phyloP scores from a whole-genome alignment of 768 basidiomycete genomes.

The Mrakia blollopis region DNA sequence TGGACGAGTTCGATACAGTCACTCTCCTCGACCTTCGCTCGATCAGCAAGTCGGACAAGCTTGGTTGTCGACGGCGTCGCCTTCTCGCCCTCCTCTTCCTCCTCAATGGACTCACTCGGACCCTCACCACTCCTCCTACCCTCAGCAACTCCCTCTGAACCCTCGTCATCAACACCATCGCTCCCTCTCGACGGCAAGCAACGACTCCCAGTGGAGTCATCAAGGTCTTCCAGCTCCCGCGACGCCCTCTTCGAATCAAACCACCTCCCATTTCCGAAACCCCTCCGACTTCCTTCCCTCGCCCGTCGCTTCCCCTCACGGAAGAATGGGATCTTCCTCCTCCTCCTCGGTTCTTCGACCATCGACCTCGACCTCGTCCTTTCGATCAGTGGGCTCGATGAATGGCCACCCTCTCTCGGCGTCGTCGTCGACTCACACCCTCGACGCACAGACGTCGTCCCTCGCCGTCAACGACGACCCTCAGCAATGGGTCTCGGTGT shows the following conservation, averaged over 20 bases:
- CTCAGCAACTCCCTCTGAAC: constrained; percentile 2
- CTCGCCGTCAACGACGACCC: constrained; percentile 5
- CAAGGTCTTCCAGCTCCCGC: not conserved
- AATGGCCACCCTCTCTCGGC: not conserved
- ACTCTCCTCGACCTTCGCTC: not conserved
- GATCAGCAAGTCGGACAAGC: constrained; percentile 4
- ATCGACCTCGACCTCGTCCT: not conserved
- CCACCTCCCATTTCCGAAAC: constrained; percentile 2
- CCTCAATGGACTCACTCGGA: not conserved
- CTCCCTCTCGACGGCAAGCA: constrained; percentile 1
- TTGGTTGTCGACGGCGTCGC: not conserved
- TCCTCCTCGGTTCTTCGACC: constrained; percentile 2
- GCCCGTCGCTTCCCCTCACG: not conserved
- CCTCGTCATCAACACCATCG: constrained; percentile 8
- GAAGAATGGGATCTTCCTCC: not conserved
- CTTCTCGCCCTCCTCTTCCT: constrained; percentile 4
- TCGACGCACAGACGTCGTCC: not conserved
- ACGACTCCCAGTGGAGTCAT: not conserved
- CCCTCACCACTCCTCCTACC: not conserved
- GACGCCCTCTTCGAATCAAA: not conserved
- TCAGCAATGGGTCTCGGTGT: not conserved
- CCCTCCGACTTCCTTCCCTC: not conserved
- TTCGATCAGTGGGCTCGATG: not conserved
- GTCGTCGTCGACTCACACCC: not conserved
- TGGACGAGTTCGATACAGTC: not conserved